A percentile compares a stretch with the other conserved stretches of the same genome.
phyloP scores from a whole-genome alignment of 2,329 filamentous ascomycete species.

The Escovopsis sp. region DNA sequence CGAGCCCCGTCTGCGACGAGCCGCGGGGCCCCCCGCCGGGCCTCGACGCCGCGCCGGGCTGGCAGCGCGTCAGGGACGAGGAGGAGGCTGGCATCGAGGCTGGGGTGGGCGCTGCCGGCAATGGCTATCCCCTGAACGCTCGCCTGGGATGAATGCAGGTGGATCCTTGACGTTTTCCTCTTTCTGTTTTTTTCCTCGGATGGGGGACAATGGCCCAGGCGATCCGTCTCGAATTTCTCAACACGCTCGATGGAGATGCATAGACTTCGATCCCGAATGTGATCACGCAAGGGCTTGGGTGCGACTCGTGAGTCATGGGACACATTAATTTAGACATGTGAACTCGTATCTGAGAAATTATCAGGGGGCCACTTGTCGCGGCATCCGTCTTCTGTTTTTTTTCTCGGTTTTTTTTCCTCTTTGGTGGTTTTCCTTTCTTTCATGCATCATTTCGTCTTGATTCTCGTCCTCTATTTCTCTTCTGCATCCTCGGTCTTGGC shows the following conservation, averaged over 20 bases:
- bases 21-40: slow-evolving; percentile 39
- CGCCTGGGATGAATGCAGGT: neutral
- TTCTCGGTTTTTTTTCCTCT: neutral
- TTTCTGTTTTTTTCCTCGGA: no score
- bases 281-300: no score
- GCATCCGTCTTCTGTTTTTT: no score
- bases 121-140: slow-evolving; percentile 1
- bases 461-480: slow-evolving; percentile 34
- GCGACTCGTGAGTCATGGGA: neutral
- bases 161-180: no score
- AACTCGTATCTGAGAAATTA: no score
- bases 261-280: no score
- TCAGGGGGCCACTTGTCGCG: no score
- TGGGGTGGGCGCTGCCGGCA: slow-evolving; percentile 24
- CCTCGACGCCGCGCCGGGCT: slow-evolving; percentile 19
- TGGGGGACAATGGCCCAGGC: no score
- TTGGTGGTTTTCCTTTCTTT: neutral
- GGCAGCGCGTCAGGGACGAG: slow-evolving; percentile 36
- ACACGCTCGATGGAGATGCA: neutral
- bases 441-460: neutral
- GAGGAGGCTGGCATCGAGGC: slow-evolving; percentile 33
- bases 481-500: slow-evolving; percentile 70
- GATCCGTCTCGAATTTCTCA: neutral
- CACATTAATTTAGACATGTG: slow-evolving; percentile 2
- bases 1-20: slow-evolving; percentile 37